Evolutionary conservation across 371 early-diverging fungal genomes (phyloP), one percentile per base, ranked within the genome.

Genomic region (Mortierella sp.): DNA sequence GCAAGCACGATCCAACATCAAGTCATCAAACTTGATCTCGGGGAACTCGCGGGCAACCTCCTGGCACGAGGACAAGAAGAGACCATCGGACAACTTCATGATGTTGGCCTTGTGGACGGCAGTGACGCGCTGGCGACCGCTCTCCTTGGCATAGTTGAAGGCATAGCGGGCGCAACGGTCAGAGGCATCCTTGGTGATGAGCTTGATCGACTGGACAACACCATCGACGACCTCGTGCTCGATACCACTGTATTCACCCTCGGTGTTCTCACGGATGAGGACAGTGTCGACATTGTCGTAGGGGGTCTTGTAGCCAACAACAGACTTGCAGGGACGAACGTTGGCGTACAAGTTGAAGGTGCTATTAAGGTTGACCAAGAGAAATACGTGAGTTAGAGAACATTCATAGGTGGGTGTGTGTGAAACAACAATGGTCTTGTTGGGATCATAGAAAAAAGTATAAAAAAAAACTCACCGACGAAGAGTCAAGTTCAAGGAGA

Each of bases 241-340:
- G 80, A 98, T 98, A 60, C 99, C 99, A 75, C 95, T 95, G 90
- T 98, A 98, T 87, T 99, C 98, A 75, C 98, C 99, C 87, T 99
- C 99, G 46, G 99, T 99, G 92, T 99, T 99, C 84, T 99, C 99
- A 85, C 99, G 96, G 82, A 99, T 98, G 67, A 99, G 88, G 53
- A 99, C 98, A 47, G 98, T 96, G 87, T 99, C 90, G 62, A 99
- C 99, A 77, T 98, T 92, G 71, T 95, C 94, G 83, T 97, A 98
- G 66, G 93, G 94, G 50, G 99, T 99, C 84, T 94, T 94, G 88
- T 91, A 99, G 45, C 98, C 98, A 59, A 89, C 91, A 77, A 99
- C 94, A 58, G 93, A 93, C 81, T 93, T 92, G 91, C 98, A 98
- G 58, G 98, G 98, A 84, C 98, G 94, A 67, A 99, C 96, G 87